Base-by-base conservation (phyloP, 2,329 filamentous ascomycete genomes). In the Stagonosporopsis chrysanthemi region DNA sequence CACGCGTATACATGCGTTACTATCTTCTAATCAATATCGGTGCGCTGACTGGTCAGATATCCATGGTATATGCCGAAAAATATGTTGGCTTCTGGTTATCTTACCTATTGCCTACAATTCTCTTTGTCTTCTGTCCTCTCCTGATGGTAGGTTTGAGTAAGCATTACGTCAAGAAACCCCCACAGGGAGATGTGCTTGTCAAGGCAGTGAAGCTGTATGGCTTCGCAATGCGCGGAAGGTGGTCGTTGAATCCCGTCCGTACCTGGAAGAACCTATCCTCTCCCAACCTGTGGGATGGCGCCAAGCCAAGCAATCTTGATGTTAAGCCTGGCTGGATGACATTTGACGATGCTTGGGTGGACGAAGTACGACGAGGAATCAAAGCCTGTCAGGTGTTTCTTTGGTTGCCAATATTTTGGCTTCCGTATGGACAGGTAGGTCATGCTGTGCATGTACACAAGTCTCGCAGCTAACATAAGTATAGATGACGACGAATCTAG, bases 261-360 rank as follows among this genome's bases (percentile, higher is more conserved):
- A 77, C 79, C 46, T 73, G 79, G 62, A 79, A 77, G 65, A 82
- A 81, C 63, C 77, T 80, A 67, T 67, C 89, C 46, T 58, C 63
- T 29, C 56, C 61, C 3, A 57, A 67, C 15, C 29, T 65, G 2
- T 68, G 64, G 73, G 81, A 78, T 62, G 82, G 84, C 54, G 79
- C 86, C 49, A 90, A 89, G 75, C 89, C 89, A 4, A 89, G 86
- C 67, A 79, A 79, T 2, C 83, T 83, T 6, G 72, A 75, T 0
- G 72, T 82, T 53, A 85, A 85, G 43, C 89, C 89, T 0, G 48
- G 59, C 0, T 92, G 89, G 89, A 92, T 92, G 87, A 90, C 87
- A 0, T 92, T 91, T 64, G 89, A 93, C 57, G 90, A 93, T 64
- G 84, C 84, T 54, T 93, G 89, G 89, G 90, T 93, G 29, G 89